These are phyloP conservation scores for Eucalyptus marginata DNA, from an alignment of 345 rosid genomes.

Conservation along the genomic window DNA sequence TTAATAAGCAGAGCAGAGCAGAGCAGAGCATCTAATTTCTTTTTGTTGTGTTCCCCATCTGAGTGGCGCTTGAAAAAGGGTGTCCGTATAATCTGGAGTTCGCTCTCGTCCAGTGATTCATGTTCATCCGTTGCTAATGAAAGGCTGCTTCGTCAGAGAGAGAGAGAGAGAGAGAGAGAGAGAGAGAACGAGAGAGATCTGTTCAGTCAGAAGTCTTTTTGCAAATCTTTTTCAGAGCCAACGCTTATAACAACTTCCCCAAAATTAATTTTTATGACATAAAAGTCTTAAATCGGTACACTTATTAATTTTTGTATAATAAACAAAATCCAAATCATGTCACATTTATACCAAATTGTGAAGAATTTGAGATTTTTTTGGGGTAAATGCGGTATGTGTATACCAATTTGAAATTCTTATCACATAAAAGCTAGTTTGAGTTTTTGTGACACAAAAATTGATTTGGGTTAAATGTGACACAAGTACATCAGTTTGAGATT, in stretches of 20 bases:
- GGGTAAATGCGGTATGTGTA: accelerated
- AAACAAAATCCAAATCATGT: neutral
- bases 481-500: neutral
- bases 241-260: neutral
- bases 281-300: neutral
- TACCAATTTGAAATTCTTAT: neutral
- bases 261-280: neutral
- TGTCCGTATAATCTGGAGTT: neutral
- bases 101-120: neutral
- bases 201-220: neutral
- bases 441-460: neutral
- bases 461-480: neutral
- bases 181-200: neutral
- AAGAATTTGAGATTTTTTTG: neutral
- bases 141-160: neutral
- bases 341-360: neutral
- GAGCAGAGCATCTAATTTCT: neutral
- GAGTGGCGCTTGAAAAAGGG: neutral
- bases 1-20: neutral
- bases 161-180: neutral
- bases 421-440: neutral
- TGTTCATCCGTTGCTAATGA: neutral
- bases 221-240: neutral
- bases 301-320: no score
- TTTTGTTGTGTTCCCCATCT: neutral